Evolutionary conservation across 768 basidiomycete genomes (phyloP).

Genomic region (Xerocomellus amylosporus): DNA sequence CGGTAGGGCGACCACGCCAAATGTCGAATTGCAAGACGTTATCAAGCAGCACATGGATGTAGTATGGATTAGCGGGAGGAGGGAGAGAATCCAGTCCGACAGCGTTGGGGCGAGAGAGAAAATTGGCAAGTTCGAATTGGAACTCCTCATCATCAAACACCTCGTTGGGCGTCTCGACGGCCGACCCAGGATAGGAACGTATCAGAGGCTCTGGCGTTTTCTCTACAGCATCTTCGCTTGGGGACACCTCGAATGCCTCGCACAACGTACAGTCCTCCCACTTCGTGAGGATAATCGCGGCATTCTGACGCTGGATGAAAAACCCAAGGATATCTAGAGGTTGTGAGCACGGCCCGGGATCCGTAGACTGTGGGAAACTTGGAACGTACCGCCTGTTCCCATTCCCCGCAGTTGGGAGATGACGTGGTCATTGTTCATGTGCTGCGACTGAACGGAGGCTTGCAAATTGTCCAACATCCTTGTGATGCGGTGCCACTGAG

Average conservation of each 20-base stretch:
- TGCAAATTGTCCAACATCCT: constrained; percentile 5
- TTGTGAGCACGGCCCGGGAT: neutral
- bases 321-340: constrained; percentile 35
- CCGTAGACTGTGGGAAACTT: neutral
- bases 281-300: constrained; percentile 39
- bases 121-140: constrained; percentile 14
- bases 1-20: too few relatives aligned
- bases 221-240: constrained; percentile 29
- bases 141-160: constrained; percentile 13
- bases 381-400: neutral
- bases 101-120: constrained; percentile 18
- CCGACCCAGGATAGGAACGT: constrained; percentile 26
- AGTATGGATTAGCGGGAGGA: too few relatives aligned
- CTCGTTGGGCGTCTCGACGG: constrained; percentile 6
- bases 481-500: constrained; percentile 2
- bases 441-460: neutral
- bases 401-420: neutral
- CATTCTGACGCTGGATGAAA: constrained; percentile 42
- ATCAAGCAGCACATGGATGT: too few relatives aligned
- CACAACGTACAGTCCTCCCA: constrained; percentile 20
- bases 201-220: constrained; percentile 32
- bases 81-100: neutral
- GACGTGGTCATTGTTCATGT: neutral
- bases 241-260: constrained; percentile 15
- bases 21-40: too few relatives aligned